A percentile compares a stretch with the other conserved stretches of the same genome.
Conservation (phyloP, 371 early-diverging fungal genomes). For the Saksenaea oblongispora region DNA sequence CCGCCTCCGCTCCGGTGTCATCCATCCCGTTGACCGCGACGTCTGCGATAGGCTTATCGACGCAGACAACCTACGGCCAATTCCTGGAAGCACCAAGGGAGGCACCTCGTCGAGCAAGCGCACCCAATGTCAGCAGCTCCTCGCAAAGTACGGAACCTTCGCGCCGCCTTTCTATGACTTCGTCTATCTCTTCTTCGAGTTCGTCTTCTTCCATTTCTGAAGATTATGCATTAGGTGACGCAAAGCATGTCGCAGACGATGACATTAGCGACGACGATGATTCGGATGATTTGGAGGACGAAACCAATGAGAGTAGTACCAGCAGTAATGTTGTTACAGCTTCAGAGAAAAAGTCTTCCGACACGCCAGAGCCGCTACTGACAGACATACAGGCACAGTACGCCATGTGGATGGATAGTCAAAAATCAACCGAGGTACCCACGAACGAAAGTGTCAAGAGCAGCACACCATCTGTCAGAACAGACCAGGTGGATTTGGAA, state of each 20-base stretch:
- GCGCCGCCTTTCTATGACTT: background rate
- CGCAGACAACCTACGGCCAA: background rate
- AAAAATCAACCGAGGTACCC: constrained; percentile 16
- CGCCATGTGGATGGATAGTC: constrained; percentile 46
- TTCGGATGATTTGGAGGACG: constrained; percentile 1
- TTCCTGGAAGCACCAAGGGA: constrained; percentile 3
- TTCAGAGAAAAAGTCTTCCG: background rate
- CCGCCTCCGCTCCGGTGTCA: constrained; percentile 27
- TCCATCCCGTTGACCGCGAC: constrained; percentile 29
- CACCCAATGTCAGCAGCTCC: background rate
- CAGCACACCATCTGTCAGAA: background rate
- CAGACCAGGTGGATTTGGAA: background rate
- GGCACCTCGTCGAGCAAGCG: background rate
- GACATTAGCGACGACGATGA: constrained; percentile 1
- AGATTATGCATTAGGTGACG: background rate
- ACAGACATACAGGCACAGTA: constrained; percentile 40
- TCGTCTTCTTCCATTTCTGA: constrained; percentile 6
- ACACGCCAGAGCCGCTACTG: background rate
- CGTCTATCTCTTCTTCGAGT: background rate
- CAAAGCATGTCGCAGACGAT: background rate
- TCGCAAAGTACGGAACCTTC: background rate
- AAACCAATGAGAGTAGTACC: background rate
- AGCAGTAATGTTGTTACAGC: background rate
- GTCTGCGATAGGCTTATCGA: background rate
- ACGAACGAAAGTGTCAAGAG: background rate